Evolutionary conservation across 2,329 filamentous ascomycete genomes (phyloP), one percentile per base, ranked within the genome.

Genomic region (Calonectria hawksworthii): DNA sequence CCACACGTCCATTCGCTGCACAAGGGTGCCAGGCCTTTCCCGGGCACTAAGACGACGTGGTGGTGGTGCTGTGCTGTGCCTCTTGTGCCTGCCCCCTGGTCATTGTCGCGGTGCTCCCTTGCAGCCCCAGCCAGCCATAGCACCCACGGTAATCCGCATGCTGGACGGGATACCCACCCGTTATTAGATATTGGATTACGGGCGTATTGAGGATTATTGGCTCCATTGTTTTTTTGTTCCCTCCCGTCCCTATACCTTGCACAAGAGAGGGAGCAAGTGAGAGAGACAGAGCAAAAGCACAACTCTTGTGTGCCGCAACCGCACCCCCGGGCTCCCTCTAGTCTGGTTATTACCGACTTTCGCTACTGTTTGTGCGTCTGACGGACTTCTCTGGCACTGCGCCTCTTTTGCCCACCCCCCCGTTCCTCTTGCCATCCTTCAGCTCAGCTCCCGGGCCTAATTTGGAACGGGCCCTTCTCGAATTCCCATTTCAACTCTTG

Each of bases 401-500:
- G 67, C 72, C 72, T 61, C 72, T 26, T 63, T 70, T 52, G 21
- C 56, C 28, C 70, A 41, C 44, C 34, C 44, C 56, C 66, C 56
- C 47, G 26, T 50, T 44, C 47, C 38, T 30, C 32, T 56, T 21
- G 30, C 72, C 68, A 51, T 70, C 72, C 64, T 63, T 66, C 66
- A 69, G 30, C 36, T 65, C 71, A 73, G 65, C 66, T 69, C 65
- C 56, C 61, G 72, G 68, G 59, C 72, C 72, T 51, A 73, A 73
- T 73, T 66, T 73, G 72, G 72, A 73, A 73, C 71, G 26, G 71
- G 47, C 72, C 66, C 65, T 65, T 67, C 65, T 61, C 66, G 30
- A 47, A 64, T 63, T 70, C 65, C 70, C 61, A 50, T 68, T 73
- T 73, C 38, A 61, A 68, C 64, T 51, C 51, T 64, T 32, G 59